phyloP scores from a whole-genome alignment of 1,284 basidiomycete species.

The Pisolithus thermaeus region DNA sequence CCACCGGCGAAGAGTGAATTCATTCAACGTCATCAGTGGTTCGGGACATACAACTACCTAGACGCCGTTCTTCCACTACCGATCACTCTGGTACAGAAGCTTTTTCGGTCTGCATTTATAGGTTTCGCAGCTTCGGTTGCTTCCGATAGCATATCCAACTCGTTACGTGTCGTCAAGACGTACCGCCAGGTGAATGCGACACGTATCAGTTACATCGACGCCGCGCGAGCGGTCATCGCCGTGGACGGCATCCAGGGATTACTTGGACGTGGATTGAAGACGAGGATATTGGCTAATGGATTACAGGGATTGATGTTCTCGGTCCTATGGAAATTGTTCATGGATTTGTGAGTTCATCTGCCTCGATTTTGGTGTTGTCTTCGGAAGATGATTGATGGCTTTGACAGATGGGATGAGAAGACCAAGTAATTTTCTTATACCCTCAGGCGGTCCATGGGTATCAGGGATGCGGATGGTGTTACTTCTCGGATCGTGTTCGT shows the following conservation, averaged over 20 bases:
- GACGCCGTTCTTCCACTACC: constrained; percentile 54
- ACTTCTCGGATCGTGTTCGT: no score
- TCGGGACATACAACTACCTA: constrained; percentile 81
- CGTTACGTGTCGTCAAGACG: constrained; percentile 86
- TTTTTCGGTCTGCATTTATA: constrained; percentile 78
- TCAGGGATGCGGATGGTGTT: no score
- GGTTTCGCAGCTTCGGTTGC: constrained; percentile 79
- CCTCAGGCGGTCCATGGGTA: not conserved
- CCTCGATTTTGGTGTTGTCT: not conserved
- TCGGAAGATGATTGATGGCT: not conserved
- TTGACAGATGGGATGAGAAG: not conserved
- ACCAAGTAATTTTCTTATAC: not conserved
- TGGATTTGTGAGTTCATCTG: constrained; percentile 62
- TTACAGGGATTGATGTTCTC: constrained; percentile 83
- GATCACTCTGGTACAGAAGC: constrained; percentile 48
- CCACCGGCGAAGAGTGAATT: not conserved
- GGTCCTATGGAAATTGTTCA: constrained; percentile 79
- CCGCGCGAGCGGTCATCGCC: constrained; percentile 61
- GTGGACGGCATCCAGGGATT: constrained; percentile 62
- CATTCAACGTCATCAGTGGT: constrained; percentile 44
- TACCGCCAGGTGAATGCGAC: constrained; percentile 84
- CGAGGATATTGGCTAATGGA: constrained; percentile 79
- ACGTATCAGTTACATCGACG: constrained; percentile 67
- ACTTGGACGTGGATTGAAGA: constrained; percentile 80
- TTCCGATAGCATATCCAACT: constrained; percentile 82